Conservation (phyloP, 768 basidiomycete genomes). For the Sporobolomyces phaffii region DNA sequence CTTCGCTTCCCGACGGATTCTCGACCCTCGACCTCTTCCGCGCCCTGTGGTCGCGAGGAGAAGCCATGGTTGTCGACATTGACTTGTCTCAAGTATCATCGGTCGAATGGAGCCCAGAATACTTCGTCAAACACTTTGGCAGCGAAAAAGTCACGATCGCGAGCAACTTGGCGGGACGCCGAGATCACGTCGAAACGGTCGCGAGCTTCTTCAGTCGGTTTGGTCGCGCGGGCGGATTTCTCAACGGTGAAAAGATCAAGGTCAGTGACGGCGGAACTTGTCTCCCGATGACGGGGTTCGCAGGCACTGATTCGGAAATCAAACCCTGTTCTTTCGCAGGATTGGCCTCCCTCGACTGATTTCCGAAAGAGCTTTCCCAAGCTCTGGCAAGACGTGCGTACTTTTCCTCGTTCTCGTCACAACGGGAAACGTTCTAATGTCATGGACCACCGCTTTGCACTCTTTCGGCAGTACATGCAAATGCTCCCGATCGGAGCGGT, state of each 20-base stretch:
- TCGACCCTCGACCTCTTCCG: conserved; percentile 56
- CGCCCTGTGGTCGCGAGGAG: conserved; percentile 64
- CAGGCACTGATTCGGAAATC: too few species aligned
- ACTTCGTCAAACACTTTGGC: conserved; percentile 66
- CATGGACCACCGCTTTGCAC: too few species aligned
- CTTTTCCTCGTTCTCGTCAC: not conserved
- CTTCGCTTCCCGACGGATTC: conserved; percentile 53
- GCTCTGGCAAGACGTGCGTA: conserved; percentile 63
- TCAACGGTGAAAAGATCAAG: conserved; percentile 64
- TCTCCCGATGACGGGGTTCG: too few species aligned
- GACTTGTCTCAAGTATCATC: conserved; percentile 59
- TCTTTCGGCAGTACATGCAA: conserved; percentile 53
- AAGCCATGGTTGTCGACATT: conserved; percentile 67
- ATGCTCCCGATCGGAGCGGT: conserved; percentile 83
- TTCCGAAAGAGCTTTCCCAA: conserved; percentile 78
- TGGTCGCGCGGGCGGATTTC: conserved; percentile 56
- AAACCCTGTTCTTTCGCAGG: conserved; percentile 50
- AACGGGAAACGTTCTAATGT: too few species aligned
- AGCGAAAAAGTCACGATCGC: conserved; percentile 60
- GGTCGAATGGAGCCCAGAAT: conserved; percentile 72
- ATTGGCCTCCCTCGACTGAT: conserved; percentile 86
- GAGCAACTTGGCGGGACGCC: not conserved
- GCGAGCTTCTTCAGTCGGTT: conserved; percentile 73
- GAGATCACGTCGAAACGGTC: conserved; percentile 60
- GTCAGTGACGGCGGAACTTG: too few species aligned